phyloP scores from a whole-genome alignment of 1,139 yeast species.

The Sporopachydermia cereana region DNA sequence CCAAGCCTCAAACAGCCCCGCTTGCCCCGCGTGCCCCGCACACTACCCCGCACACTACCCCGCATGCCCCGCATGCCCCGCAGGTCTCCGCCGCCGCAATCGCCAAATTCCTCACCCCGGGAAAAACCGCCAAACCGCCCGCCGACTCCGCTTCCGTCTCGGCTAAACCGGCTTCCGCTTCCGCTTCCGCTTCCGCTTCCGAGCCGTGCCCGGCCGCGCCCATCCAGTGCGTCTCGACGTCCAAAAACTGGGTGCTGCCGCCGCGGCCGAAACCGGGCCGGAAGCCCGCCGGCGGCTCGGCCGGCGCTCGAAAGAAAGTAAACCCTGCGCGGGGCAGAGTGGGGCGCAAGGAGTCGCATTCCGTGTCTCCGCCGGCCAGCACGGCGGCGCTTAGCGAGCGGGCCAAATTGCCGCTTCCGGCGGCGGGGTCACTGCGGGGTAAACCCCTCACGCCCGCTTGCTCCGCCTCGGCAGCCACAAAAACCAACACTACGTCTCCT shows the following conservation, averaged over 20 bases:
- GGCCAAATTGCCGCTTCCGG: too few relatives aligned
- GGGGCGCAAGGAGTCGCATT: background rate
- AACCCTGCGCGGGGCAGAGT: conserved; percentile 4
- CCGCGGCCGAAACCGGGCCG: conserved; percentile 20
- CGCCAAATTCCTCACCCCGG: background rate
- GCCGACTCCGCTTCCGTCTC: background rate
- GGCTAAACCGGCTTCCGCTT: conserved; percentile 1
- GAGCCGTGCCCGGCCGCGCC: background rate
- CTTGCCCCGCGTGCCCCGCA: background rate
- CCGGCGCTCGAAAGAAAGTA: background rate
- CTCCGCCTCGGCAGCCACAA: too few relatives aligned
- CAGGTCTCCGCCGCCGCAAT: background rate
- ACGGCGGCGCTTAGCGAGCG: too few relatives aligned
- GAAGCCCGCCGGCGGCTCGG: conserved; percentile 12
- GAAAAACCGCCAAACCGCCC: background rate
- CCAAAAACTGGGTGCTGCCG: conserved; percentile 13
- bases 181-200: conserved; percentile 1
- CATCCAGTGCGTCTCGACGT: conserved; percentile 2
- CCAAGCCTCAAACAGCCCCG: background rate
- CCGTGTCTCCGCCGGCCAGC: background rate
- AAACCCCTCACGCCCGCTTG: too few relatives aligned
- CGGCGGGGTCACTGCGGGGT: too few relatives aligned
- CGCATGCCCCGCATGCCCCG: background rate
- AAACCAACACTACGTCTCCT: too few relatives aligned
- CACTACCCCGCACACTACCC: too few relatives aligned